Evolutionary conservation across 768 basidiomycete genomes (phyloP).

Genomic region (Boletus tylopilopsis): DNA sequence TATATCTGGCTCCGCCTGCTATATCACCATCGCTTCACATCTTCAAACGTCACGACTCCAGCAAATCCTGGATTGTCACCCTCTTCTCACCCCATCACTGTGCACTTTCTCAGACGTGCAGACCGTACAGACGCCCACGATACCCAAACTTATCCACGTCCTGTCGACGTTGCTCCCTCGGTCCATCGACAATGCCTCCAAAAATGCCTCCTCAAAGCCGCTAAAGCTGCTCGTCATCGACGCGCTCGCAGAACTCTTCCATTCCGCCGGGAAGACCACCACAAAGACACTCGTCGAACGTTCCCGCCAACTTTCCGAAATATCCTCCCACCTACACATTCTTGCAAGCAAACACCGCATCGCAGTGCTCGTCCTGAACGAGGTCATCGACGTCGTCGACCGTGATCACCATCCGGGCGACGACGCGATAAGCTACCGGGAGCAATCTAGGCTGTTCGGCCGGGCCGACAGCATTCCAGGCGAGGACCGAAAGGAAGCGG

Average conservation of each 20-base stretch:
- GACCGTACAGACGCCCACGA: slow-evolving; percentile 54
- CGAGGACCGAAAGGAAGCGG: slow-evolving; percentile 70
- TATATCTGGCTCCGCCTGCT: slow-evolving; percentile 65
- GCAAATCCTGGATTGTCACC: slow-evolving; percentile 57
- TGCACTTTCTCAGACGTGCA: slow-evolving; percentile 58
- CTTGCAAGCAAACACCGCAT: slow-evolving; percentile 62
- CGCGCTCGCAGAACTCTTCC: slow-evolving; percentile 83
- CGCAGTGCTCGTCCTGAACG: slow-evolving; percentile 84
- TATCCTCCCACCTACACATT: slow-evolving; percentile 67
- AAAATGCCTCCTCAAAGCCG: slow-evolving; percentile 42
- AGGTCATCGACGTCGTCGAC: slow-evolving; percentile 78
- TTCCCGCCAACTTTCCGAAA: slow-evolving; percentile 60
- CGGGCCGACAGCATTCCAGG: slow-evolving; percentile 57
- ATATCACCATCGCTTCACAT: slow-evolving; percentile 67
- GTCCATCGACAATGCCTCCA: slow-evolving; percentile 39
- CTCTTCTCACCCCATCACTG: slow-evolving; percentile 38
- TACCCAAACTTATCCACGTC: slow-evolving; percentile 51
- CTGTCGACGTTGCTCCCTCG: slow-evolving; percentile 52
- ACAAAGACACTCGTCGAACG: slow-evolving; percentile 67
- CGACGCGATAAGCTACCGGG: slow-evolving; percentile 52
- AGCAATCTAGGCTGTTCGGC: slow-evolving; percentile 76
- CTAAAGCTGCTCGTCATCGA: slow-evolving; percentile 84
- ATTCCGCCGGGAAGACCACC: slow-evolving; percentile 55
- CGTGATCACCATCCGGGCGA: slow-evolving; percentile 16
- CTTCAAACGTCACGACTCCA: slow-evolving; percentile 67